These are phyloP conservation scores for Medicago lupulina DNA, from an alignment of 306 rosid species.

Conservation along the genomic window DNA sequence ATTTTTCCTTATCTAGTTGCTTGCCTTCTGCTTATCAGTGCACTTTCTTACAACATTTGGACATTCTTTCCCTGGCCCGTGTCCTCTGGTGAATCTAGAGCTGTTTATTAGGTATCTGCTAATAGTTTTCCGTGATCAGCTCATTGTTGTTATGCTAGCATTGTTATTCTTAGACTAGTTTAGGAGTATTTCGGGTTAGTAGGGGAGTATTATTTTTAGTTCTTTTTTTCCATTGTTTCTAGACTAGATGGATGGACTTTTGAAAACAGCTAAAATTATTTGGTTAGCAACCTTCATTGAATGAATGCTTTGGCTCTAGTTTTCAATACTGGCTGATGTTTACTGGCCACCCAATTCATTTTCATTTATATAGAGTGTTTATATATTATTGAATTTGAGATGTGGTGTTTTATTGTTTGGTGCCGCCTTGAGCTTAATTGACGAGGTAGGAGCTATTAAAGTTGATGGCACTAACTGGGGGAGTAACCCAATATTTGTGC, in stretches of 20 bases:
- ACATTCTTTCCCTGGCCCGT: conserved; percentile 33
- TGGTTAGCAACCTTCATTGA: conserved; percentile 46
- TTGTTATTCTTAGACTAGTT: conserved; percentile 55
- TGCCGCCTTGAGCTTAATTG: conserved; percentile 3
- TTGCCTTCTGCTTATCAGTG: conserved; percentile 38
- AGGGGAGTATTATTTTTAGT: conserved; percentile 32
- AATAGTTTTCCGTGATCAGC: conserved; percentile 45
- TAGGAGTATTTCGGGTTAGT: conserved; percentile 47
- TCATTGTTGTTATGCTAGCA: conserved; percentile 52
- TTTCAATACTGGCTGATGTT: conserved; percentile 8
- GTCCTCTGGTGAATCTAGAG: conserved; percentile 42
- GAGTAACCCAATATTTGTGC: not conserved
- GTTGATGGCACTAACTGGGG: not conserved
- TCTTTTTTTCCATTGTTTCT: conserved; percentile 35
- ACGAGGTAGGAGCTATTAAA: not conserved
- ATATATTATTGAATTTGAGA: conserved; percentile 25
- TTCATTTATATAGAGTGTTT: not conserved
- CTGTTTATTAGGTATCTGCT: conserved; percentile 46
- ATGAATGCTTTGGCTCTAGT: conserved; percentile 39
- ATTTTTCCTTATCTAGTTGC: conserved; percentile 35
- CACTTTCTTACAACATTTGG: conserved; percentile 32
- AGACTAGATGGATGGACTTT: conserved; percentile 57
- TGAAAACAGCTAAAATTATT: conserved; percentile 46
- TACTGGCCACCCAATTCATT: not conserved
- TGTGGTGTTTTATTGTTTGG: conserved; percentile 16